These are phyloP conservation scores for Coemansia erecta DNA, from an alignment of 192 early-diverging fungal genomes.

Conservation along the genomic window DNA sequence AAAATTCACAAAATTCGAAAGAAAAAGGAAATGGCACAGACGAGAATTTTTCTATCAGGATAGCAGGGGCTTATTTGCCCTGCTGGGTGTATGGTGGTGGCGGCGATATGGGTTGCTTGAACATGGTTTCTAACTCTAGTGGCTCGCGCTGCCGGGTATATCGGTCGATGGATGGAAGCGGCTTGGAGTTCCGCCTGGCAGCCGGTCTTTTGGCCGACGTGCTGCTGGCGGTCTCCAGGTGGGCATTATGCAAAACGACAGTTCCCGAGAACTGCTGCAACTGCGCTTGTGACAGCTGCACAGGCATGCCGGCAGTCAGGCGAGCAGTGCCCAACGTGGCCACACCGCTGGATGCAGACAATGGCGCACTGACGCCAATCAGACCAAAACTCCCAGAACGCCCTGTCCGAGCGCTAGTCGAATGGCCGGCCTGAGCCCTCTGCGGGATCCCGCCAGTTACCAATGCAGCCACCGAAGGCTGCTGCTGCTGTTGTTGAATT, in stretches of 20 bases:
- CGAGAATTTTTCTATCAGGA: no score
- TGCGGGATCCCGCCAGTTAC: conserved; percentile 15
- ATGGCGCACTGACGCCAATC: conserved; percentile 6
- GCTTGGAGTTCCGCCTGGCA: conserved; percentile 13
- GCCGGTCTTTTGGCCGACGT: conserved; percentile 9
- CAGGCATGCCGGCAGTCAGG: conserved; percentile 1
- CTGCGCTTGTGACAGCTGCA: neutral
- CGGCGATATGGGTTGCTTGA: neutral
- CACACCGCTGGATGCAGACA: neutral
- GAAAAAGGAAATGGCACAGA: no score
- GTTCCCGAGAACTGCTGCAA: neutral
- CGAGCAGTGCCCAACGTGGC: conserved; percentile 12
- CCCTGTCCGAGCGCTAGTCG: conserved; percentile 25
- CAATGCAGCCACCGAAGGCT: neutral
- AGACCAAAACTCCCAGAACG: conserved; percentile 14
- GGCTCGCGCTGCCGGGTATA: neutral
- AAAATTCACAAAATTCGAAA: no score
- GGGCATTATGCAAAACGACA: conserved; percentile 12
- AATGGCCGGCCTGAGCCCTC: conserved; percentile 40
- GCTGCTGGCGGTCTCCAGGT: conserved; percentile 9
- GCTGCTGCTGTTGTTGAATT: neutral
- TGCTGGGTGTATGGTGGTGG: no score
- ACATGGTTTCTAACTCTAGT: neutral
- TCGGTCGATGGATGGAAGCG: conserved; percentile 10
- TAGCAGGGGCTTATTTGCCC: no score